Evolutionary conservation across 2,329 filamentous ascomycete species (phyloP), one percentile per base, ranked within the genome.

Genomic region (Ophidiomyces ophidiicola): DNA sequence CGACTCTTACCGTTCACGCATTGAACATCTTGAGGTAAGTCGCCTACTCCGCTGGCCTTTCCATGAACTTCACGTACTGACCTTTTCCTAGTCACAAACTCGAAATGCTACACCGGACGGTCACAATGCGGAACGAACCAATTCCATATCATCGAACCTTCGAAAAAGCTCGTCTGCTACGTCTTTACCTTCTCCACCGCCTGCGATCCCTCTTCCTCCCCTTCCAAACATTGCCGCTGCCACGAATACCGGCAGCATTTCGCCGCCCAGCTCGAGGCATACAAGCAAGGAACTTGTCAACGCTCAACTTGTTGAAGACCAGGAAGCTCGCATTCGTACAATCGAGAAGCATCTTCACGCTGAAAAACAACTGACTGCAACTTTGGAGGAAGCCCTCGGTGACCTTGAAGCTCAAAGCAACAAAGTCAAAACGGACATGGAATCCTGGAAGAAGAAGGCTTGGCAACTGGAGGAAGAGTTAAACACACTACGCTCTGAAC

Each of bases 301-400:
- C 43, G 75, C 79, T 35, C 87, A 94, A 53, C 73, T 93, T 48
- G 84, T 93, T 48, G 88, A 96, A 54, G 90, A 98, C 52, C 87
- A 94, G 59, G 90, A 98, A 58, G 82, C 84, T 30, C 86, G 87
- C 47, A 92, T 98, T 56, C 80, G 82, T 44, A 92, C 85, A 5
- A 93, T 98, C 46, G 88, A 98, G 69, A 96, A 94, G 68, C 86
- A 96, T 56, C 73, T 98, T 17, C 81, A 82, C 48, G 90, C 90
- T 3, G 90, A 98, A 69, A 93, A 93, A 58, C 88, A 96, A 60
- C 78, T 98, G 43, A 98, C 88, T 0, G 80, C 84, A 33, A 96
- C 88, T 2, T 73, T 98, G 26, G 90, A 98, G 60, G 88, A 96
- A 63, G 90, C 90, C 5, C 76, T 98, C 20, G 88, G 85, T 2